Evolutionary conservation across 441 rosid species (phyloP), one percentile per base, ranked within the genome.

Genomic region (Corymbia citriodora): DNA sequence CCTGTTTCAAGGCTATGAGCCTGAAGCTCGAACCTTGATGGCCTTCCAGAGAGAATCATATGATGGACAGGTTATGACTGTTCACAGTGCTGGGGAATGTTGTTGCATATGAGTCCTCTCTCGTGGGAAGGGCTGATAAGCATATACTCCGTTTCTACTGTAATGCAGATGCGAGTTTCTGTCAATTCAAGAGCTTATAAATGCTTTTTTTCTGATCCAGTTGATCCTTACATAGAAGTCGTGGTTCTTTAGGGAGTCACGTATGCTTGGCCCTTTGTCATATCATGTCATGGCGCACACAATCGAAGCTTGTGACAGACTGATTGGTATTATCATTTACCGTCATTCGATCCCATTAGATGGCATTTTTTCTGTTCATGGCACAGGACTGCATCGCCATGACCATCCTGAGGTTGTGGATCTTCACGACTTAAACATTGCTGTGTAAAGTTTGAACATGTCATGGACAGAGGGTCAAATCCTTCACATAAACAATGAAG

Each of bases 1-100:
- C 98, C 98, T 3, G 95, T 94, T 93, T 97, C 99, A 48, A 97
- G 94, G 95, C 94, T 97, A 88, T 97, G 91, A 95, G 92, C n/a
- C 65, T 87, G 50, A 54, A 59, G 88, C 45, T 55, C 29, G 45
- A 55, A 55, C 29, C 65, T 54, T 33, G 65, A 55, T 4, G 10
- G n/a, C 11, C n/a, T 23, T 48, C 85, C 15, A 29, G 85, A 40
- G 85, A 23, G n/a, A 79, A 40, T 45, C 85, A 40, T 79, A 79
- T 23, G 85, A 40, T 45, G 85, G 85, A 23, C 52, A 45, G 52
- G 52, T 23, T 23, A 21, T 29, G 52, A 79, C 9, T 29, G 85
- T 79, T 74, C n/a, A 23, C 2, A 40, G 85, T 25, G 85, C 85
- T 79, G 12, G 85, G 85, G 52, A 23, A 45, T 45, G 85, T 40